phyloP scores from a whole-genome alignment of 2,329 filamentous ascomycete genomes.

The Talaromyces sp. region DNA sequence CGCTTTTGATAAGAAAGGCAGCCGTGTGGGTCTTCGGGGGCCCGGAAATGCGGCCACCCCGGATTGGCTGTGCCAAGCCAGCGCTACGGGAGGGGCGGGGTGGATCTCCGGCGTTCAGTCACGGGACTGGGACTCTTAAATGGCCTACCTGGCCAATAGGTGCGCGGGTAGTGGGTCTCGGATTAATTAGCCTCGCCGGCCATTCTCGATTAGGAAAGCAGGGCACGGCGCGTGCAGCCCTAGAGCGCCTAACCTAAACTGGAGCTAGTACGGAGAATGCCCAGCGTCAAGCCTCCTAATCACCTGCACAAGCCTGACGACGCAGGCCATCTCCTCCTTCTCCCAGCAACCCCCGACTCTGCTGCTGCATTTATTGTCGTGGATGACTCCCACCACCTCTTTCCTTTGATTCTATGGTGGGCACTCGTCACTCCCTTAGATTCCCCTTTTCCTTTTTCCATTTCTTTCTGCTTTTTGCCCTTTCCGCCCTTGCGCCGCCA shows the following conservation, averaged over 20 bases:
- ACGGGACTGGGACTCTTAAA: neutral
- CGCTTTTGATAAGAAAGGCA: neutral
- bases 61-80: neutral
- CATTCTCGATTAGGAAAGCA: neutral
- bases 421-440: conserved; percentile 10
- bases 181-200: neutral
- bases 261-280: neutral
- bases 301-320: neutral
- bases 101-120: neutral
- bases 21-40: neutral
- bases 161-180: neutral
- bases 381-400: neutral
- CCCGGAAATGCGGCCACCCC: neutral
- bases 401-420: conserved; percentile 1
- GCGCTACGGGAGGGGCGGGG: neutral
- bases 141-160: neutral
- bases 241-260: neutral
- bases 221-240: neutral
- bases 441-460: neutral
- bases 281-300: neutral
- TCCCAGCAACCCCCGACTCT: neutral
- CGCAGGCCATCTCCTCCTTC: neutral
- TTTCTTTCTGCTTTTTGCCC: neutral
- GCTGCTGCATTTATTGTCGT: conserved; percentile 2
- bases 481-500: conserved; percentile 1